Conservation (phyloP, 805 yeast genomes). For the Ogataea minuta region DNA sequence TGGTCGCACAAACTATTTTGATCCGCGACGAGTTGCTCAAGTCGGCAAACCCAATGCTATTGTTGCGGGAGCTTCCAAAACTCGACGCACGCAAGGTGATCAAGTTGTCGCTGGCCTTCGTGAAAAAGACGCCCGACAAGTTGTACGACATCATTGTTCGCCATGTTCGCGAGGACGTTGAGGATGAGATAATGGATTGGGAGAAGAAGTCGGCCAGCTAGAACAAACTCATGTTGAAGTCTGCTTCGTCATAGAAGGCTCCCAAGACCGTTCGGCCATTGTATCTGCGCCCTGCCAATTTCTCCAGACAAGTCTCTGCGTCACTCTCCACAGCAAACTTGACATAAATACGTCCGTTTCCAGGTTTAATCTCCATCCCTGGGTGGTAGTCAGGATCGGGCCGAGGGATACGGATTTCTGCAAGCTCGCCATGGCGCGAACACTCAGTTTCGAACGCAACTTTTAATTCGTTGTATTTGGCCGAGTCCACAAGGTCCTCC, state of each 20-base stretch:
- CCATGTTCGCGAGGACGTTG: conserved; percentile 55
- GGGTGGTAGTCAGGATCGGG: conserved; percentile 42
- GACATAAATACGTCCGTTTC: conserved; percentile 71
- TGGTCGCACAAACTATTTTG: conserved; percentile 77
- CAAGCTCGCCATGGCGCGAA: conserved; percentile 49
- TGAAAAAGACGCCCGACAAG: conserved; percentile 67
- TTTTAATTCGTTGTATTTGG: conserved; percentile 45
- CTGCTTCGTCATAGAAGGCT: conserved; percentile 57
- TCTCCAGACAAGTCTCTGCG: conserved; percentile 53
- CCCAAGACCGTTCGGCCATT: conserved; percentile 69
- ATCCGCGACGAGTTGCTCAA: conserved; percentile 62
- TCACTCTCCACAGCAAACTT: conserved; percentile 53
- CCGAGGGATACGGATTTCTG: conserved; percentile 57
- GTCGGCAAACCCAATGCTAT: conserved; percentile 68
- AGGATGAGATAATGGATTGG: conserved; percentile 27
- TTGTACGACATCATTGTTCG: conserved; percentile 62
- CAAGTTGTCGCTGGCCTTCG: conserved; percentile 73
- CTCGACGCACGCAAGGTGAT: conserved; percentile 73
- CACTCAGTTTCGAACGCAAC: conserved; percentile 54
- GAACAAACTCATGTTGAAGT: conserved; percentile 45
- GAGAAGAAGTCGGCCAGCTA: conserved; percentile 17
- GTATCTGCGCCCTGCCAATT: conserved; percentile 63
- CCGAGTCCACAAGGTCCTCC: conserved; percentile 56
- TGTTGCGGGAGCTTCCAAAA: conserved; percentile 69
- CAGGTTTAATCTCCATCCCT: conserved; percentile 42